A percentile compares a stretch with the other conserved stretches of the same genome.
Evolutionary conservation across 768 basidiomycete genomes (phyloP).

Genomic region (Mycena chlorophos): DNA sequence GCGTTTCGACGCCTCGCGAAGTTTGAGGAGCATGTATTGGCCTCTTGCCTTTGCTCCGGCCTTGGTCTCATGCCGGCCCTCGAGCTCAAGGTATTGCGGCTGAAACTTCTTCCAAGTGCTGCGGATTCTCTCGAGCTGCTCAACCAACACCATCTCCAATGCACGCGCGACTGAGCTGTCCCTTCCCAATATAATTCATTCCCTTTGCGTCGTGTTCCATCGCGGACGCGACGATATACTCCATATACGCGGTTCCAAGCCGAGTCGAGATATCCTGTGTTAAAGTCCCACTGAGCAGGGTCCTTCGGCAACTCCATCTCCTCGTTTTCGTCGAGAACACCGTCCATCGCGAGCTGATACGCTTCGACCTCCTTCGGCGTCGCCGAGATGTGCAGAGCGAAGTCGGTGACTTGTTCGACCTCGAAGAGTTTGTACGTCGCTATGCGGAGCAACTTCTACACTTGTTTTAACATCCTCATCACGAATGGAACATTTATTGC

Average conservation of each 20-base stretch:
- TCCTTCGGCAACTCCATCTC: too few species aligned
- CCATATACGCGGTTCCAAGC: not conserved
- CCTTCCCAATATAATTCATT: not conserved
- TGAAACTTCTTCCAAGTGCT: constrained; percentile 1
- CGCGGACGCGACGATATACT: not conserved
- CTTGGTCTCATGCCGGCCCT: not conserved
- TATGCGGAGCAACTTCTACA: not conserved
- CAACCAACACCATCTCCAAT: not conserved
- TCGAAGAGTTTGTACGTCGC: not conserved
- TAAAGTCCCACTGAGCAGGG: constrained; percentile 12
- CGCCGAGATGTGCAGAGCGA: not conserved
- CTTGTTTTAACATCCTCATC: not conserved
- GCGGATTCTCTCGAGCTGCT: constrained; percentile 6
- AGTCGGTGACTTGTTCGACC: not conserved
- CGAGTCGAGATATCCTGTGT: not conserved
- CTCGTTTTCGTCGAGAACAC: too few species aligned
- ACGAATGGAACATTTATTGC: not conserved
- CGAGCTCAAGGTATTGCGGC: not conserved
- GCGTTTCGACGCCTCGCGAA: not conserved
- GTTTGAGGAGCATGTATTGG: not conserved
- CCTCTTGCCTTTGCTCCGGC: not conserved
- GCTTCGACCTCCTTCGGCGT: not conserved
- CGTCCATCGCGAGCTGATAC: too few species aligned
- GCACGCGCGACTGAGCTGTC: not conserved
- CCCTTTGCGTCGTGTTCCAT: not conserved